Evolutionary conservation across 805 yeast genomes (phyloP).

Genomic region (Ogataea philodendri): DNA sequence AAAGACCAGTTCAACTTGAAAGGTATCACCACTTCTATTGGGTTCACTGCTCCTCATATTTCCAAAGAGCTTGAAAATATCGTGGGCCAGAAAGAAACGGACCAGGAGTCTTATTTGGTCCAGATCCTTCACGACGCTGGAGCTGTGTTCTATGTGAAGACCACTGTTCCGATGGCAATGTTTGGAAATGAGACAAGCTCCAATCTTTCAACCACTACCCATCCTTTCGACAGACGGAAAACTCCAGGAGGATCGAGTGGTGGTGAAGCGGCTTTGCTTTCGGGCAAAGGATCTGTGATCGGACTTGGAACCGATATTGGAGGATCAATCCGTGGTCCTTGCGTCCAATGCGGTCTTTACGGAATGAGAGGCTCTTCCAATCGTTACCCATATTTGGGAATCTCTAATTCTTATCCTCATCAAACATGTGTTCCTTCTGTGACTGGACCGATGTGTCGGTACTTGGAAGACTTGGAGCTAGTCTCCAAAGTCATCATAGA

Average conservation of each 20-base stretch:
- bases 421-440: conserved; percentile 36
- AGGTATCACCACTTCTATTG: conserved; percentile 40
- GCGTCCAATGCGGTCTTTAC: conserved; percentile 33
- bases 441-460: conserved; percentile 36
- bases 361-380: conserved; percentile 36
- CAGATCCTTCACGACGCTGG: conserved; percentile 37
- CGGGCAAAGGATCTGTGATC: conserved; percentile 32
- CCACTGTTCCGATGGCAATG: conserved; percentile 45
- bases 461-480: conserved; percentile 34
- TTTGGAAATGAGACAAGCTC: conserved; percentile 41
- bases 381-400: conserved; percentile 35
- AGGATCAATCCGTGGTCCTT: conserved; percentile 38
- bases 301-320: conserved; percentile 43
- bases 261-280: conserved; percentile 42
- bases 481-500: conserved; percentile 39
- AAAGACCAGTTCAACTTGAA: conserved; percentile 44
- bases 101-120: conserved; percentile 31
- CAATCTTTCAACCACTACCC: conserved; percentile 38
- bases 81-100: conserved; percentile 31
- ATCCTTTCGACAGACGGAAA: conserved; percentile 38
- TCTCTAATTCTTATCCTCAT: conserved; percentile 34
- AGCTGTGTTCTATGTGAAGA: conserved; percentile 43
- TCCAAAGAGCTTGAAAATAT: conserved; percentile 28
- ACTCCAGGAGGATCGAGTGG: conserved; percentile 46
- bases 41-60: conserved; percentile 37